A percentile compares a stretch with the other conserved stretches of the same genome.
These are phyloP conservation scores for Trypanosoma brucei DNA, from an alignment of 208 protist species.

Conservation along the genomic window DNA sequence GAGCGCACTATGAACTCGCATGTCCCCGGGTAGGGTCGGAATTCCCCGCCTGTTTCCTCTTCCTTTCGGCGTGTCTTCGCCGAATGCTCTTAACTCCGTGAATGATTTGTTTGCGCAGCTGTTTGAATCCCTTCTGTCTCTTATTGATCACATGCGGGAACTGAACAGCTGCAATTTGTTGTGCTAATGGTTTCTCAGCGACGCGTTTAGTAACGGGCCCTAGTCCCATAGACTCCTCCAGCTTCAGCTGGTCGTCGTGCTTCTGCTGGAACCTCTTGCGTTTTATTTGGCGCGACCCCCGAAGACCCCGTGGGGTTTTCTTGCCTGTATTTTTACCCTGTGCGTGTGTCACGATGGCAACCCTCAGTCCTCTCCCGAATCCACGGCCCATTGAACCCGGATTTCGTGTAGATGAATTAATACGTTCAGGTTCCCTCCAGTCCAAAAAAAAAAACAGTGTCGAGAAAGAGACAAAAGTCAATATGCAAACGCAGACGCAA, in stretches of 20 bases:
- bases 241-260: slow-evolving; percentile 40
- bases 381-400: slow-evolving; percentile 56
- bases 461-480: too few relatives aligned
- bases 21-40: too few relatives aligned
- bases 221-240: slow-evolving; percentile 70
- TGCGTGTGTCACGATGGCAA: slow-evolving; percentile 80
- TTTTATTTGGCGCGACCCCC: slow-evolving; percentile 63
- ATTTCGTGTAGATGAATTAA: too few relatives aligned
- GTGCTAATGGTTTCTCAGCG: slow-evolving; percentile 48
- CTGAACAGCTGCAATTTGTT: slow-evolving; percentile 74
- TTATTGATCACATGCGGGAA: slow-evolving; percentile 75
- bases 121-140: slow-evolving; percentile 65
- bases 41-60: slow-evolving; percentile 14
- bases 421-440: too few relatives aligned
- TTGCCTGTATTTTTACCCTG: slow-evolving; percentile 56
- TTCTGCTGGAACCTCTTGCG: slow-evolving; percentile 40
- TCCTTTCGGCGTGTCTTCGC: slow-evolving; percentile 43
- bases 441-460: too few relatives aligned
- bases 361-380: slow-evolving; percentile 82
- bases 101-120: slow-evolving; percentile 74
- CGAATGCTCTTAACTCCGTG: slow-evolving; percentile 62
- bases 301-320: slow-evolving; percentile 75
- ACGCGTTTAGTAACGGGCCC: slow-evolving; percentile 23
- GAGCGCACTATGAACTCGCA: too few relatives aligned
- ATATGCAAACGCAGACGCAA: too few relatives aligned